Percentiles rank a stretch among this genome's conserved stretches.
Evolutionary conservation across 2,329 filamentous ascomycete genomes (phyloP).

Genomic region (Geosmithia morbida): DNA sequence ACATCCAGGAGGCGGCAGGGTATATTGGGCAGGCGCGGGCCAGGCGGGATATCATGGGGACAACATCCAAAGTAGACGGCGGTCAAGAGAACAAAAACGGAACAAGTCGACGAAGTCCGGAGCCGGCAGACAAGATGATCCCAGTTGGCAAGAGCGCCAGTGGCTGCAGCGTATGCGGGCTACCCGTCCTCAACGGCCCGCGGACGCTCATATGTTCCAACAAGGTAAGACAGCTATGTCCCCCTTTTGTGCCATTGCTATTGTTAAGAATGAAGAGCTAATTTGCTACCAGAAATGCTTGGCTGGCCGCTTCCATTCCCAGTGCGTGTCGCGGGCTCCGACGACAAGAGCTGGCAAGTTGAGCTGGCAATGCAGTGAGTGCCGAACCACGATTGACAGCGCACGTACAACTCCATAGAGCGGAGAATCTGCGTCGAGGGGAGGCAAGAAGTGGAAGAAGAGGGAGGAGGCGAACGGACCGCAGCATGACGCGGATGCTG

Average conservation of each 20-base stretch:
- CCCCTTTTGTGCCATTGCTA: background rate
- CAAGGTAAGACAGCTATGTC: background rate
- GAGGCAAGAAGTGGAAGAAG: background rate
- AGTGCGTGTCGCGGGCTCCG: background rate
- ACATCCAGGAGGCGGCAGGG: constrained; percentile 24
- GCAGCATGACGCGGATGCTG: too few species aligned
- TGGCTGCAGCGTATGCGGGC: background rate
- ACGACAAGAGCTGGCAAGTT: background rate
- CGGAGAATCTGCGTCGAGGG: background rate
- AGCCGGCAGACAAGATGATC: background rate
- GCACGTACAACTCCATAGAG: background rate
- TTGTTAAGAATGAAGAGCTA: background rate
- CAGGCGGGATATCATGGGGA: constrained; percentile 6
- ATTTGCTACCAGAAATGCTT: background rate
- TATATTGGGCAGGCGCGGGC: constrained; percentile 27
- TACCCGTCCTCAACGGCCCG: constrained; percentile 1
- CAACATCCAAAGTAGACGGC: constrained; percentile 1
- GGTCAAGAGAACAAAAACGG: background rate
- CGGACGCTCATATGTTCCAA: background rate
- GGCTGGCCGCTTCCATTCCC: background rate
- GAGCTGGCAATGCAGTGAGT: background rate
- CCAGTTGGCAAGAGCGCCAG: background rate
- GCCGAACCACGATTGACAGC: background rate
- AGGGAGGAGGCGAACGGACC: background rate
- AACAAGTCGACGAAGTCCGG: background rate